Evolutionary conservation across 2,329 filamentous ascomycete genomes (phyloP), one percentile per base, ranked within the genome.

Genomic region (Pseudogymnoascus sp.): DNA sequence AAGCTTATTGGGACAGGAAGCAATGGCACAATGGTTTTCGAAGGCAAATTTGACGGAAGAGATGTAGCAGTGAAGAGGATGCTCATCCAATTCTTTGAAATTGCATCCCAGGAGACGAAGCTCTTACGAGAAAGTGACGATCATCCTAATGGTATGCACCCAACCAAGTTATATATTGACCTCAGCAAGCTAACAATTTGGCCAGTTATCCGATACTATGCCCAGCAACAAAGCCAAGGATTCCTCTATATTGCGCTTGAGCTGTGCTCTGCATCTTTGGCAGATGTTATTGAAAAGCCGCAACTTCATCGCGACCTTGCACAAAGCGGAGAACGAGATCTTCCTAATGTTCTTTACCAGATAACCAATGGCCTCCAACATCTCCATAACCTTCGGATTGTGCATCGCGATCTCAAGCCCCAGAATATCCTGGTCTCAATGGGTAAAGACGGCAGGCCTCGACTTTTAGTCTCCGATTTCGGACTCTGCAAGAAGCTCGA

Each of bases 191-290:
- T 77, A 72, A 77, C 62, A 14, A 23, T 25, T 21, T 31, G 14
- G 11, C 3, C 63, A 87, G 93, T 99, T 44, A 96, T 99, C 67
- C 91, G 93, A 40, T 99, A 99, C 73, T 97, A 91, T 72, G 92
- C 93, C 59, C 93, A 96, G 70, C 90, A 96, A 70, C 88, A 90
- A 70, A 91, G 91, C 10, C 85, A 90, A 37, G 90, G 90, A 16
- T 99, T 99, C 75, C 82, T 97, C 38, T 99, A 99, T 75, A 99
- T 99, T 70, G 95, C 93, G 0, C 79, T 99, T 21, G 95, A 99
- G 75, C 84, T 96, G 5, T 99, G 95, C 71, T 91, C 93, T 40
- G 93, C 93, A 2, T 97, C 93, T 38, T 80, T 99, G 25, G 93
- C 93, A 64, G 95, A 99, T 70, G 86, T 99, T 1, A 85, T 97